phyloP scores from a whole-genome alignment of 345 rosid genomes.

The Lumnitzera racemosa region DNA sequence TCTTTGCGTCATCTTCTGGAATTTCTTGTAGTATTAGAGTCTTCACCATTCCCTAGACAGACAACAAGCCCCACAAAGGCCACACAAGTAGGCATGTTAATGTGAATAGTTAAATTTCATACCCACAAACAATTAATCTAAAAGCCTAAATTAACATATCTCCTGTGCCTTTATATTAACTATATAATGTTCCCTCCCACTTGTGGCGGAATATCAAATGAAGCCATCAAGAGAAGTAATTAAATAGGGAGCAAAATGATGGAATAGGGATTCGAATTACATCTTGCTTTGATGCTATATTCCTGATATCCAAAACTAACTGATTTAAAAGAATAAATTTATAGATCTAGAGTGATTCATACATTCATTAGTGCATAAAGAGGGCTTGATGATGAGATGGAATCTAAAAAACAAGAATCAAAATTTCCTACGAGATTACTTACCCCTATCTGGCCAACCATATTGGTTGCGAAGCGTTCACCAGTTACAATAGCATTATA shows the following conservation, averaged over 20 bases:
- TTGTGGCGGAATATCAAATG: no score
- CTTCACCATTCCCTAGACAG: slow-evolving; percentile 51
- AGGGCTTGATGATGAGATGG: not conserved
- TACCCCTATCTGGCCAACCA: slow-evolving; percentile 64
- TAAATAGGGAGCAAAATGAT: no score
- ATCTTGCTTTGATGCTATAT: no score
- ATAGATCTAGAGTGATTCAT: no score
- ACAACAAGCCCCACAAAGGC: slow-evolving; percentile 6
- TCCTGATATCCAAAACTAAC: no score
- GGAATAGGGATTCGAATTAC: no score
- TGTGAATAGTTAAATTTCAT: not conserved
- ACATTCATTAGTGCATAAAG: not conserved
- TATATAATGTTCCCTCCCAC: no score
- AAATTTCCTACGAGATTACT: slow-evolving; percentile 18
- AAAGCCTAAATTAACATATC: no score
- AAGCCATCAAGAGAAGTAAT: no score
- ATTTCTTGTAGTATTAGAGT: slow-evolving; percentile 66
- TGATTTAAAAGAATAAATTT: no score
- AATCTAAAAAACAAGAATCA: slow-evolving; percentile 3
- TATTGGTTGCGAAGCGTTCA: slow-evolving; percentile 51
- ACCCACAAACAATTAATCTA: no score
- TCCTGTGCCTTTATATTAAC: no score
- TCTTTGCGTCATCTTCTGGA: slow-evolving; percentile 56
- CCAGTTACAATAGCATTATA: slow-evolving; percentile 30
- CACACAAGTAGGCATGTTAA: not conserved